Base-by-base conservation (phyloP, 768 basidiomycete species). In the Nidularia pulvinata region DNA sequence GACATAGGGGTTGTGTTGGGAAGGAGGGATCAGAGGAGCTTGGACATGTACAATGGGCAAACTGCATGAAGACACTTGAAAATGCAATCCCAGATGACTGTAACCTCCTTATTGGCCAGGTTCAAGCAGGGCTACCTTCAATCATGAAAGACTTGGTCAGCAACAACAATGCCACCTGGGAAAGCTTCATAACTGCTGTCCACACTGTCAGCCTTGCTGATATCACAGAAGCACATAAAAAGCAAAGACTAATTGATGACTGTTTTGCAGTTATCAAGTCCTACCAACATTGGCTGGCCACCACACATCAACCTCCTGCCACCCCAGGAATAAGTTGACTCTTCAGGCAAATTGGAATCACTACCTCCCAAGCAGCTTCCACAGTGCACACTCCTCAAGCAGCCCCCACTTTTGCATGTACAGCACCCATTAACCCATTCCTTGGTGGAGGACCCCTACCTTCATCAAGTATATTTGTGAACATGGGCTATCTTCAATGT, bases 11-110 rank as follows among this genome's bases (percentile, higher is more conserved):
- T 55, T 52, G 49, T 36, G 57, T 58, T 6, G 56, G 25, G 25
- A 25, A 56, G 1, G 55, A 56, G 14, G 60, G 61, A 1, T 46
- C 55, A 6, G 61, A 67, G 45, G 61, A 55, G 42, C 59, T 52
- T 7, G 48, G 58, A 4, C 62, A 67, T 43, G 49, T 65, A 5
- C 56, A 54, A 14, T 67, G 64, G 62, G 65, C 64, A 2, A 50
- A 63, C 55, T 58, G 58, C 25, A 34, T 67, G 1, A 50, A 63
- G 47, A 42, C 53, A 9, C 36, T 65, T 1, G 52, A 58, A 0
- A 44, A 47, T 4, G 57, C 54, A 0, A 55, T 63, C 6, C 57
- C 50, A 6, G 60, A 63, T 47, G 44, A 13, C n/a, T 52, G 46
- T 37, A 52, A 54, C 10, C 54, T 61, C 1, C 57, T 65, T 5